Evolutionary conservation across 2,329 filamentous ascomycete genomes (phyloP), one percentile per base, ranked within the genome.

Genomic region (Emericellopsis atlantica): DNA sequence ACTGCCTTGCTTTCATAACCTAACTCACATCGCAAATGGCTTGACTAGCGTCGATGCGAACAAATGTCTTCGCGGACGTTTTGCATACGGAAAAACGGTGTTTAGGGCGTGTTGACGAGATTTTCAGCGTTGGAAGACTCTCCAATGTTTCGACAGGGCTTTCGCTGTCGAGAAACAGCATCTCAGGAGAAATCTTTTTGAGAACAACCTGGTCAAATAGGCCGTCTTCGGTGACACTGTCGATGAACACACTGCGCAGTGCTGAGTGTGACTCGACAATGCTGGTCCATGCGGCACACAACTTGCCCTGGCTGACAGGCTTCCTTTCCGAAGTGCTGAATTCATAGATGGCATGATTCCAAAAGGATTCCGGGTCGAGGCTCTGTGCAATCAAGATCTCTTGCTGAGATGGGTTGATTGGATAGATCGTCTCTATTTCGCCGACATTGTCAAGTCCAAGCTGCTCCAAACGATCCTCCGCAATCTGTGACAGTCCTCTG

Each of bases 21-120:
- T 6, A 7, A 47, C 54, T 50, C 40, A 55, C 62, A 51, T 74
- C 70, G 42, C 69, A 73, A 15, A 74, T 53, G 1, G 67, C 67
- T 42, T 69, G 67, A 46, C 66, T 73, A 12, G 64, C 60, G 46
- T 74, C 70, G 4, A 74, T 45, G 49, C 70, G 69, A 32, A 74
- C 48, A 16, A 69, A 56, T 1, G 67, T 68, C 46, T 59, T 65
- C 4, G 55, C 53, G 0, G 56, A 49, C 1, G 64, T 62, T 42
- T 64, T 64, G 44, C 70, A 73, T 22, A 74, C 67, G 0, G 68
- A 65, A 4, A 74, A 59, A 22, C 70, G 55, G 48, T 74, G 70
- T 22, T 65, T 63, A 8, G 71, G 69, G 37, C 66, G 61, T 1
- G 49, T 60, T 47, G 45, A 52, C 43, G 41, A 57, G 37, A 44